Evolutionary conservation across 2,329 filamentous ascomycete genomes (phyloP).

Genomic region (Raffaelea deltoideospora): DNA sequence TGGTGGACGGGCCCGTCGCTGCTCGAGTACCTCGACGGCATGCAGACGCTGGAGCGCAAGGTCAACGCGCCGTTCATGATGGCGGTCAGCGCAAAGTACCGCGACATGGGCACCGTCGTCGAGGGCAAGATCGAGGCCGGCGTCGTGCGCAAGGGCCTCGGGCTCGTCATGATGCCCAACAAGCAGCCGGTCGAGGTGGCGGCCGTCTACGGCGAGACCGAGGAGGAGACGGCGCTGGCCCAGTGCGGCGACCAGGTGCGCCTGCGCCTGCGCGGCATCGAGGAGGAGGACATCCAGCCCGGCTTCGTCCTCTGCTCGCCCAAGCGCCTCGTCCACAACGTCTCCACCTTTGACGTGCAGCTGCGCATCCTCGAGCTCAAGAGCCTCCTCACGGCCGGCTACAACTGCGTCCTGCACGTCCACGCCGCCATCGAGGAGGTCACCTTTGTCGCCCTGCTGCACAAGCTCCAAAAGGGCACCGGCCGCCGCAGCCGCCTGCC

Average conservation of each 20-base stretch:
- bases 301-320: conserved; percentile 94
- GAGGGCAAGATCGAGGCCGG: conserved; percentile 96
- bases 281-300: conserved; percentile 92
- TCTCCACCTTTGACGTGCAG: conserved; percentile 83
- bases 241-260: conserved; percentile 93
- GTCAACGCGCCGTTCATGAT: conserved; percentile 99
- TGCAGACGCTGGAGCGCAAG: conserved; percentile 70
- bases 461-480: conserved; percentile 93
- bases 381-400: conserved; percentile 83
- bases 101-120: conserved; percentile 92
- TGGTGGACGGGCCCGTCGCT: conserved; percentile 88
- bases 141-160: conserved; percentile 79
- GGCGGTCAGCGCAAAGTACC: conserved; percentile 86
- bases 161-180: conserved; percentile 90
- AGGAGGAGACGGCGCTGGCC: conserved; percentile 71
- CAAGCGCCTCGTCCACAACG: conserved; percentile 84
- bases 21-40: conserved; percentile 74
- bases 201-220: conserved; percentile 85
- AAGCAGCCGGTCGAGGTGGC: conserved; percentile 65
- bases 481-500: conserved; percentile 84
- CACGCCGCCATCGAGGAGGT: conserved; percentile 97
- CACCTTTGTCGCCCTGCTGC: conserved; percentile 72
- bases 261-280: conserved; percentile 79
- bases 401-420: conserved; percentile 95
- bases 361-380: conserved; percentile 91